Evolutionary conservation across 257 asterid genomes (phyloP).

Genomic region (Capsicum rhomboideum): DNA sequence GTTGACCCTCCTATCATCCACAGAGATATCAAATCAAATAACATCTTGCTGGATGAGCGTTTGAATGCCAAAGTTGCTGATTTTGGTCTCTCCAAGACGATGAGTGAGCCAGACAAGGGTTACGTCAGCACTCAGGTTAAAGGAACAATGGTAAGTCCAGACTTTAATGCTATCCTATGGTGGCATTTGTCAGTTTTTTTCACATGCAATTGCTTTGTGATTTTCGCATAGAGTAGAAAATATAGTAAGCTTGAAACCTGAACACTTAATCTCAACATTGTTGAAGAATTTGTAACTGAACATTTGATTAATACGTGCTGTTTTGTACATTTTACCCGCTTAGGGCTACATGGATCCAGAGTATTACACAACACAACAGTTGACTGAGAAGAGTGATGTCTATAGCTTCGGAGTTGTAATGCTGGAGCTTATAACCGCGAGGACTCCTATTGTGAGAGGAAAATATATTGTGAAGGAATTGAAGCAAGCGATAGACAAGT

Average conservation of each 20-base stretch:
- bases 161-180: neutral
- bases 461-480: constrained; percentile 5
- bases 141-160: constrained; percentile 11
- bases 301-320: neutral
- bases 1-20: constrained; percentile 15
- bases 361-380: constrained; percentile 12
- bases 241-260: neutral
- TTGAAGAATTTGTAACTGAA: neutral
- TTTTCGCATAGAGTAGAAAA: neutral
- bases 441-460: constrained; percentile 2
- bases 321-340: neutral
- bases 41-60: constrained; percentile 3
- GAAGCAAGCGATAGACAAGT: neutral
- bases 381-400: constrained; percentile 12
- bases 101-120: constrained; percentile 9
- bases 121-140: constrained; percentile 11
- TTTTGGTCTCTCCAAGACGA: constrained; percentile 10
- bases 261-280: neutral
- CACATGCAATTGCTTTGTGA: neutral
- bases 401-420: constrained; percentile 10
- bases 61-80: constrained; percentile 10
- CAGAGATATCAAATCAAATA: constrained; percentile 11
- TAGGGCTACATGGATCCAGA: constrained; percentile 15
- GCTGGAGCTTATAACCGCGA: constrained; percentile 6
- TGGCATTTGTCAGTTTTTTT: neutral